These are phyloP conservation scores for Claviceps sp. DNA, from an alignment of 2,329 filamentous ascomycete genomes.

Conservation along the genomic window DNA sequence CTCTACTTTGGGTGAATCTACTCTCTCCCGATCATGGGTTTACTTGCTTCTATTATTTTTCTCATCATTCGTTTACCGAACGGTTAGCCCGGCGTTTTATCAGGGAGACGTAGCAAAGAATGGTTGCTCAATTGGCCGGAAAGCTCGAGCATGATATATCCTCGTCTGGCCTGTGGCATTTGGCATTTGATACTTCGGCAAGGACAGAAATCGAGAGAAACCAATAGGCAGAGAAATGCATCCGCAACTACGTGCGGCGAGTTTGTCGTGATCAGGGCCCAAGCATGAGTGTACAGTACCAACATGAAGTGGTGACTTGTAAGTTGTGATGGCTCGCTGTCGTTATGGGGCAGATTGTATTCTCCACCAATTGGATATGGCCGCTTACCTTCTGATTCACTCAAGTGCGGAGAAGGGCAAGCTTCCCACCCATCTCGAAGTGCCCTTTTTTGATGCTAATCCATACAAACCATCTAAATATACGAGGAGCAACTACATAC, in stretches of 20 bases:
- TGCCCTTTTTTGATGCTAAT: too few species aligned
- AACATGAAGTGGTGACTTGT: background rate
- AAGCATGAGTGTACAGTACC: background rate
- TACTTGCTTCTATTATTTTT: background rate
- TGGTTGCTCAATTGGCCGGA: conserved; percentile 1
- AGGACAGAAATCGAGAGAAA: background rate
- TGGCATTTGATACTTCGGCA: background rate
- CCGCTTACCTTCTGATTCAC: background rate
- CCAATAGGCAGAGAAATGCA: background rate
- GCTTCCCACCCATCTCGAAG: background rate
- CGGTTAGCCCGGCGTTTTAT: conserved; percentile 4
- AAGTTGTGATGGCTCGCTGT: background rate
- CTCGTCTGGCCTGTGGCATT: background rate
- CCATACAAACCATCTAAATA: too few species aligned
- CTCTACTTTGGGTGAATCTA: background rate
- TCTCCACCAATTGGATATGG: background rate
- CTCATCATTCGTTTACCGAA: background rate
- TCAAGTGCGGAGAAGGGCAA: background rate
- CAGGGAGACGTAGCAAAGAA: conserved; percentile 4
- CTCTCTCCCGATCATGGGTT: background rate
- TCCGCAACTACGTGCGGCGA: background rate
- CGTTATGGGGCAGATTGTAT: background rate
- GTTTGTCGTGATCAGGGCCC: background rate
- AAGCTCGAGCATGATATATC: background rate
- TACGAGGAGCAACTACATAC: background rate